These are phyloP conservation scores for Salvia rosmarinus DNA, from an alignment of 257 asterid genomes.

Conservation along the genomic window DNA sequence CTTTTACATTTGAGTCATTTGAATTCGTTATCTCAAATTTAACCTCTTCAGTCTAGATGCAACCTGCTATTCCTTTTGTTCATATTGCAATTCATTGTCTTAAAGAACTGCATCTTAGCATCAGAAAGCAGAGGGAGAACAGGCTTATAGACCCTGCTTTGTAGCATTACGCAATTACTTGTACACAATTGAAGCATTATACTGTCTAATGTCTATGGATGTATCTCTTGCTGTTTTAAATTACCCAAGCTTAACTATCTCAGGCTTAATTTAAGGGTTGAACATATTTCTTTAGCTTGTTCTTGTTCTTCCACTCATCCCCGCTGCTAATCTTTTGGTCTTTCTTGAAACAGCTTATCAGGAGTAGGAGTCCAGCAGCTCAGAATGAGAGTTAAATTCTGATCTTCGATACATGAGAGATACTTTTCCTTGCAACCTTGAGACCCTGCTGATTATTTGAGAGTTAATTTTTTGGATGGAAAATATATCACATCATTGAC, in stretches of 20 bases:
- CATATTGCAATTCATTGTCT: too few relatives aligned
- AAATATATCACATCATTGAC: conserved; percentile 31
- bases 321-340: conserved; percentile 10
- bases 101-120: background rate
- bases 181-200: background rate
- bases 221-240: background rate
- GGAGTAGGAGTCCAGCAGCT: conserved; percentile 56
- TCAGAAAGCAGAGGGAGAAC: background rate
- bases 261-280: background rate
- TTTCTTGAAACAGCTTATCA: conserved; percentile 66
- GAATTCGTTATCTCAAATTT: background rate
- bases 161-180: conserved; percentile 4
- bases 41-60: background rate
- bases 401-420: conserved; percentile 36
- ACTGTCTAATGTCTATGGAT: background rate
- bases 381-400: conserved; percentile 51
- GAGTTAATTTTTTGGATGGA: conserved; percentile 26
- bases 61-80: conserved; percentile 2
- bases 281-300: background rate
- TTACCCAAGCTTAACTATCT: background rate
- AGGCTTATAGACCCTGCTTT: background rate
- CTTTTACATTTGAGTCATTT: background rate
- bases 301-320: conserved; percentile 18
- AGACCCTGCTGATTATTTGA: conserved; percentile 28
- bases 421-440: conserved; percentile 33